These are phyloP conservation scores for Biscogniauxia mediterranea DNA, from an alignment of 2,329 filamentous ascomycete genomes.

Conservation along the genomic window DNA sequence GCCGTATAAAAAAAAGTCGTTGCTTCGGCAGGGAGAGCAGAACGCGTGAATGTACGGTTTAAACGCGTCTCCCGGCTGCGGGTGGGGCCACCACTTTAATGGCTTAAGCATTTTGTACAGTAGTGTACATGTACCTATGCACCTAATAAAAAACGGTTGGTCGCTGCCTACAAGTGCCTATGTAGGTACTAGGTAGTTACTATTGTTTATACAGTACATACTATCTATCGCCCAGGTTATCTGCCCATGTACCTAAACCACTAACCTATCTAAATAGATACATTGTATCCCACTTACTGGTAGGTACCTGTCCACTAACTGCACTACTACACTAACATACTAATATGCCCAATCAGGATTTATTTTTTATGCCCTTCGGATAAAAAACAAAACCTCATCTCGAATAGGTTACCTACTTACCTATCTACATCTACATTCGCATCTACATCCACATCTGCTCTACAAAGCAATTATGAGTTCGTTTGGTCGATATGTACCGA, in stretches of 20 bases:
- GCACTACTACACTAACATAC: background rate
- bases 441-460: background rate
- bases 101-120: no score
- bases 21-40: background rate
- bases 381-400: no score
- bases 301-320: no score
- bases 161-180: no score
- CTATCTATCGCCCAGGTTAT: no score
- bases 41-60: slow-evolving; percentile 5
- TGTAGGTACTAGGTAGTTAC: no score
- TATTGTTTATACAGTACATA: no score
- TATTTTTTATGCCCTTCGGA: no score
- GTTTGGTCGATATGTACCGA: slow-evolving; percentile 16
- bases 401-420: background rate
- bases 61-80: slow-evolving; percentile 20
- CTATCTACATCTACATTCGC: background rate
- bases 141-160: background rate
- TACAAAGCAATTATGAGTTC: slow-evolving; percentile 16
- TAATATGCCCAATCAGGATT: background rate
- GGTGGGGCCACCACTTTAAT: slow-evolving; percentile 10
- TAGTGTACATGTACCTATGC: background rate
- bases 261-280: no score
- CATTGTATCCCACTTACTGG: no score
- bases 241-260: no score
- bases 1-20: background rate